Percentiles rank a stretch among this genome's conserved stretches.
phyloP scores from a whole-genome alignment of 169 alveolate species.

The Perkinsus chesapeaki region DNA sequence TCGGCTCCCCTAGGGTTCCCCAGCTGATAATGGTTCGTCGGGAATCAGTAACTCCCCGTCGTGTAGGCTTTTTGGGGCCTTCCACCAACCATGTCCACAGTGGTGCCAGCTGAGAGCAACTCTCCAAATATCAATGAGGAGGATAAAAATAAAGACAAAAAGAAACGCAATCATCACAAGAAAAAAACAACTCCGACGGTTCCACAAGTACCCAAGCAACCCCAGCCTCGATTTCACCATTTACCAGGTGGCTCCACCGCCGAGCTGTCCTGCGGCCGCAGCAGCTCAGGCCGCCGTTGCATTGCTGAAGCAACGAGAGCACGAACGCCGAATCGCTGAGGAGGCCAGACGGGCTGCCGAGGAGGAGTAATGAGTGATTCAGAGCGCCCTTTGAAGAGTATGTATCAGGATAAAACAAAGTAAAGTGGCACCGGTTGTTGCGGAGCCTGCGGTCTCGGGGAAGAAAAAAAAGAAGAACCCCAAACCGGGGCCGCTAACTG shows the following conservation, averaged over 20 bases:
- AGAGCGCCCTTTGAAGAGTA: neutral
- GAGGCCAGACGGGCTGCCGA: neutral
- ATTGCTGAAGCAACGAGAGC: neutral
- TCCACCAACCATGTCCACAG: neutral
- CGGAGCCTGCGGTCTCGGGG: neutral
- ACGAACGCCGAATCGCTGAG: neutral
- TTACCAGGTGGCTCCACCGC: neutral
- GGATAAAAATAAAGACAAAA: neutral
- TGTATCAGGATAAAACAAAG: neutral
- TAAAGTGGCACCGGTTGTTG: neutral
- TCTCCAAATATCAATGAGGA: neutral
- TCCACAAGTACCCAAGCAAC: neutral
- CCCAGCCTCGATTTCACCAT: neutral
- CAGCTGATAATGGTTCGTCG: too few species aligned
- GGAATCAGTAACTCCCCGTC: too few species aligned
- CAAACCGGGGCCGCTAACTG: neutral
- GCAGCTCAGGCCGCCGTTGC: neutral
- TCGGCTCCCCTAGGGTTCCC: too few species aligned
- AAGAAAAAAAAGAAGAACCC: neutral
- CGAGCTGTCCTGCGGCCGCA: neutral
- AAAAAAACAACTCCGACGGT: neutral
- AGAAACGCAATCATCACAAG: neutral
- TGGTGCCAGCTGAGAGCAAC: neutral
- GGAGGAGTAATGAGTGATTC: neutral
- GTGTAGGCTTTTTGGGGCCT: too few species aligned